Conservation (phyloP, 1,139 yeast species). For the Pichia sp. region DNA sequence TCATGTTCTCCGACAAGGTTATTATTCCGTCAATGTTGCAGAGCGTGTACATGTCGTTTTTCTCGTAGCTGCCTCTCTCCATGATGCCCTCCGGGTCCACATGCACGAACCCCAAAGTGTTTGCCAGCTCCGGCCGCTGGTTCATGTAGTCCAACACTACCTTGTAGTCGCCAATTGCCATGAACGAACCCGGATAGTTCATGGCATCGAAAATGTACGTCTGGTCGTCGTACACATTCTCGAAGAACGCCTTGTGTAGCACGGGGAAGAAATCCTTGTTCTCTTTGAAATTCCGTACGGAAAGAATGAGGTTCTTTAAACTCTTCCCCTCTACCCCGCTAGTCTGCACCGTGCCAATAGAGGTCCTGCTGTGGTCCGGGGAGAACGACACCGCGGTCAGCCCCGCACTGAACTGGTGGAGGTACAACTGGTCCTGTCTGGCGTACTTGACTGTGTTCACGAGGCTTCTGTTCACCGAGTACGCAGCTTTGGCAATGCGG, state of each 20-base stretch:
- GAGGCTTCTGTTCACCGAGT: conserved; percentile 19
- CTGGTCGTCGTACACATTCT: conserved; percentile 45
- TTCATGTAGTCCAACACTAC: conserved; percentile 59
- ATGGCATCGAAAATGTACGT: conserved; percentile 60
- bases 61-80: conserved; percentile 51
- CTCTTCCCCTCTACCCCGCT: conserved; percentile 7
- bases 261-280: conserved; percentile 28
- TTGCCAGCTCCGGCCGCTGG: conserved; percentile 68
- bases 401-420: conserved; percentile 29
- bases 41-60: conserved; percentile 56
- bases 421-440: conserved; percentile 29
- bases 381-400: conserved; percentile 39
- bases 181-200: conserved; percentile 49
- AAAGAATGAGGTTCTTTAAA: conserved; percentile 15
- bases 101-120: conserved; percentile 65
- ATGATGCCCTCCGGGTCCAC: conserved; percentile 56
- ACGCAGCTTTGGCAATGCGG: conserved; percentile 3
- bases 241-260: conserved; percentile 32
- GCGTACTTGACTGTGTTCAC: conserved; percentile 22
- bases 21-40: conserved; percentile 55
- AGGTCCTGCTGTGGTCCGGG: conserved; percentile 32
- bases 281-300: conserved; percentile 25
- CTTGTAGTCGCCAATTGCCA: conserved; percentile 73
- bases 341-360: conserved; percentile 26
- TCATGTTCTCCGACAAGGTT: conserved; percentile 51